Evolutionary conservation across 805 yeast species (phyloP).

Genomic region (Candida succiphila): DNA sequence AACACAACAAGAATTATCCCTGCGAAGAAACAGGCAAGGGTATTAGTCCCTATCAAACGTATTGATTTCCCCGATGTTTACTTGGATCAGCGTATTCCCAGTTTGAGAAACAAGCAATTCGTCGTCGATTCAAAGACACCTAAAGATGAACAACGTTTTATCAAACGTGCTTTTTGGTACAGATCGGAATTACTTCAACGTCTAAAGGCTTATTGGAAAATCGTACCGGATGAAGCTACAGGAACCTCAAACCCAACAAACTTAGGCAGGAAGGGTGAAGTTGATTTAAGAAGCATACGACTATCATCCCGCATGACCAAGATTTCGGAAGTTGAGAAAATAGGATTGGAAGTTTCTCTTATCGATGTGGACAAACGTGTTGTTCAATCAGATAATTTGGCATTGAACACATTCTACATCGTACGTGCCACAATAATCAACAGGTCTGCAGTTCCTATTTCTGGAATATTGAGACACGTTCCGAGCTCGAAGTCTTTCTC

Average conservation of each 20-base stretch:
- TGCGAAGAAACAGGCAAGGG: conserved; percentile 30
- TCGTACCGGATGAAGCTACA: conserved; percentile 17
- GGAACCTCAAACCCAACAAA: not conserved
- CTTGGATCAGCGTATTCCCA: conserved; percentile 53
- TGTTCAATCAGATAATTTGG: conserved; percentile 20
- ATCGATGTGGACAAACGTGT: conserved; percentile 6
- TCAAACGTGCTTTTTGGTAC: conserved; percentile 73
- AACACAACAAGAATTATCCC: conserved; percentile 8
- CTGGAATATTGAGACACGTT: conserved; percentile 54
- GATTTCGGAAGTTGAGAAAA: conserved; percentile 38
- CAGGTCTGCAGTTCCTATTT: conserved; percentile 27
- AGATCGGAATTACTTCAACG: conserved; percentile 51
- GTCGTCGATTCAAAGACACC: conserved; percentile 45
- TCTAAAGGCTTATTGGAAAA: conserved; percentile 60
- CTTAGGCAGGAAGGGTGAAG: conserved; percentile 36
- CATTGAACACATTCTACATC: conserved; percentile 40
- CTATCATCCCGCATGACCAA: conserved; percentile 52
- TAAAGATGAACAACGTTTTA: conserved; percentile 44
- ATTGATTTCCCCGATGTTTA: conserved; percentile 31
- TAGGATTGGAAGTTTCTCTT: conserved; percentile 30
- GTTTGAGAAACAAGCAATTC: conserved; percentile 60
- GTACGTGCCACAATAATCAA: conserved; percentile 42
- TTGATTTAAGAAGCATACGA: conserved; percentile 60
- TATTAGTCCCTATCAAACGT: conserved; percentile 63
- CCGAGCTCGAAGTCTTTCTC: conserved; percentile 28